These are phyloP conservation scores for Amaranthus tricolor DNA, from an alignment of 179 eudicot species.

Conservation along the genomic window DNA sequence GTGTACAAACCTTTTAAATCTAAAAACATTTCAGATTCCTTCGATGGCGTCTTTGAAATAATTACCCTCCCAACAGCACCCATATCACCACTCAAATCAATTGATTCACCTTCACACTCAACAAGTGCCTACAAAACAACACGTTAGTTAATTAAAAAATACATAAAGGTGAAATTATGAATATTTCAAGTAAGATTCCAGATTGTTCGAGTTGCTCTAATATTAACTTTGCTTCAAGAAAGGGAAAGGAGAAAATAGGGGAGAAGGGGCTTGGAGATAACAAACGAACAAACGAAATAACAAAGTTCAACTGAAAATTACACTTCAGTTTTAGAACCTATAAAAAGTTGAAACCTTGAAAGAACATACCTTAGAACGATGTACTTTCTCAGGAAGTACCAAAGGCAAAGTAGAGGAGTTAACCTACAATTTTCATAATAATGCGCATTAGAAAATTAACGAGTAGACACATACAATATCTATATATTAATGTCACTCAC, in stretches of 20 bases:
- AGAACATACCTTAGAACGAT: conserved; percentile 63
- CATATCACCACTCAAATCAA: conserved; percentile 97
- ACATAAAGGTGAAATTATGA: not conserved
- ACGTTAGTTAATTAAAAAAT: not conserved
- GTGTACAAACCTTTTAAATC: conserved; percentile 75
- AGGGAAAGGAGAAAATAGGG: not conserved
- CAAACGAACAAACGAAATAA: not conserved
- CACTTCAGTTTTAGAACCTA: not conserved
- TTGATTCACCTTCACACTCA: conserved; percentile 97
- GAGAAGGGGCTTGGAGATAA: not conserved
- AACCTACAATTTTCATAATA: conserved; percentile 44
- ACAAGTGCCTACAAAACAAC: conserved; percentile 71
- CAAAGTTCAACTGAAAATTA: not conserved
- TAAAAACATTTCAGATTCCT: conserved; percentile 62
- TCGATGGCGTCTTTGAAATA: conserved; percentile 59
- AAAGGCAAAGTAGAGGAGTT: conserved; percentile 70
- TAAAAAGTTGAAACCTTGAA: not conserved
- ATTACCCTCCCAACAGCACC: conserved; percentile 93
- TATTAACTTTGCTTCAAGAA: not conserved
- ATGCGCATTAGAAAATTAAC: conserved; percentile 21
- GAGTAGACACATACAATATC: conserved; percentile 10
- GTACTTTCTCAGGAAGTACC: conserved; percentile 79
- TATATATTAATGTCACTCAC: conserved; percentile 42
- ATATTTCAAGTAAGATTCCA: not conserved
- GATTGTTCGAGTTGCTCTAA: not conserved